Evolutionary conservation across 345 rosid genomes (phyloP), one percentile per base, ranked within the genome.

Genomic region (Aethionema arabicum): DNA sequence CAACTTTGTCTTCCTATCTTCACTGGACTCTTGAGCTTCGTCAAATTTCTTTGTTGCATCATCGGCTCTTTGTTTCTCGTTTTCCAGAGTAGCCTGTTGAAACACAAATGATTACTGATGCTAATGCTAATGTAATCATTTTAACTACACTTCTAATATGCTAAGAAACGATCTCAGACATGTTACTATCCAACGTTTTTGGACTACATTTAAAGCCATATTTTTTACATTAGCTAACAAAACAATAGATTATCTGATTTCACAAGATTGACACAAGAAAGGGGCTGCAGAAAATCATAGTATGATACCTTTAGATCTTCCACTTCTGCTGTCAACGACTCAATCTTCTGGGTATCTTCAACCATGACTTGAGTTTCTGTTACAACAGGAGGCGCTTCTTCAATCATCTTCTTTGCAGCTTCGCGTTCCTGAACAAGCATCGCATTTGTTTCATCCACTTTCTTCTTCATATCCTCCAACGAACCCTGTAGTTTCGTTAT

Each of bases 41-140:
- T 73, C 73, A 60, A 66, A 79, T 58, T 81, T 85, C 70, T 42
- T 74, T 43, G 77, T 76, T 12, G 77, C 72, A 38, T 81, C 87
- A 42, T 81, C 72, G 10, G 89, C 93, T 60, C 85, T 75, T 74
- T 76, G 72, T 71, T 81, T 79, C 72, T 87, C 95, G 3, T 83
- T 71, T 46, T 83, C 82, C 61, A 87, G 55, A 37, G 77, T 59
- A 51, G 67, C 68, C 97, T 90, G 70, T 36, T 4, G 63, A 31
- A 27, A 40, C 46, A 64, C 12, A 46, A 5, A 36, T 32, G 3
- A 35, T 42, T 31, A 58, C 29, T 35, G 38, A 8, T 35, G 8
- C 38, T 8, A 35, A 35, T 35, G 8, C 38, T 8, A 35, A 35
- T 35, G 8, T 4, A 35, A 8, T 5, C 38, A 35, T 35, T 8